Evolutionary conservation across 2,329 filamentous ascomycete species (phyloP), one percentile per base, ranked within the genome.

Genomic region (Pestalotiopsis sp.): DNA sequence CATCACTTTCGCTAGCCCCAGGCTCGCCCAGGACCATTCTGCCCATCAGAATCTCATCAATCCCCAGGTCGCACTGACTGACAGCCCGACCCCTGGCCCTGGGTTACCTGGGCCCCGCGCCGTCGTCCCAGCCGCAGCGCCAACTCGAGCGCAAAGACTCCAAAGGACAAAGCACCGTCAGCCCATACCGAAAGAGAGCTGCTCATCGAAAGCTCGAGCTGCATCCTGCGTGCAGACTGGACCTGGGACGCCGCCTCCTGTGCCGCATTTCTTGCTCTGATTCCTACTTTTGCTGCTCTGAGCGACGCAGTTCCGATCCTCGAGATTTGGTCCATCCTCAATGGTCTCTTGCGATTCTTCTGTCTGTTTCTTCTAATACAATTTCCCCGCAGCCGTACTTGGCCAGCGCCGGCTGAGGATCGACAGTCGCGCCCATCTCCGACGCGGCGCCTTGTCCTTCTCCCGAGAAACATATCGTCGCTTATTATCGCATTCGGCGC

Each of bases 361-460:
- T 36, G 20, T 20, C 36, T 45, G 36, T 23, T 31, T 27, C 38
- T 23, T 25, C 64, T n/a, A 25, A 20, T 31, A 17, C 45, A 12
- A 20, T 13, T 36, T 14, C 38, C 60, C 60, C 25, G 60, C 31
- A 36, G 25, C 38, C 25, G 63, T 25, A 39, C 59, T 45, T 62
- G 68, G 62, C 69, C 56, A 58, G 70, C 56, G 17, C 59, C 27
- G 31, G 39, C 60, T 41, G 31, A 57, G 41, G 6, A 61, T n/a
- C 39, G 59, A 14, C 38, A 12, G 27, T 63, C 69, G 17, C 58
- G 27, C 27, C 23, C 11, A 58, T 36, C 23, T 27, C 57, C 23
- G 45, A 52, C 45, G 45, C 45, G n/a, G 45, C 45, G 20, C 45
- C 45, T n/a, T 14, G 14, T 9, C 45, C 20, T n/a, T 14, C 41